phyloP scores from a whole-genome alignment of 441 rosid species.

The Eugenia klotzschiana region DNA sequence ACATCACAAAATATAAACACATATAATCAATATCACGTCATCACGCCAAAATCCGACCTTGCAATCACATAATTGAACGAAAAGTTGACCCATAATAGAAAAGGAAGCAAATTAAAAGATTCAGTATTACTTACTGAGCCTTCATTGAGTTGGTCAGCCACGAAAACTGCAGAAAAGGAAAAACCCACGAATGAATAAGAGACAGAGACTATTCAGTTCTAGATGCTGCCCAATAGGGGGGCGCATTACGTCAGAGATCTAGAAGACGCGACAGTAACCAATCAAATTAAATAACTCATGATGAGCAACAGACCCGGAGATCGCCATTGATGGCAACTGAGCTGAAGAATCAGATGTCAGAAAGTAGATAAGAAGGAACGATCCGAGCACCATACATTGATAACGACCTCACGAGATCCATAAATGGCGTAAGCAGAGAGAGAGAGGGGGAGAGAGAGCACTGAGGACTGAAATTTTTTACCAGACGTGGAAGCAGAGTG shows the following conservation, averaged over 20 bases:
- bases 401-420: background rate
- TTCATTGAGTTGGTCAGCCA: background rate
- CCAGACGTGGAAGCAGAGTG: slow-evolving; percentile 35
- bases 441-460: background rate
- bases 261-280: background rate
- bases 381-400: background rate
- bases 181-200: background rate
- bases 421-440: background rate
- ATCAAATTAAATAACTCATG: background rate
- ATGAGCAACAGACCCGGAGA: background rate
- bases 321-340: background rate
- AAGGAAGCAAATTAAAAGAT: background rate
- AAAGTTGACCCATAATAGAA: background rate
- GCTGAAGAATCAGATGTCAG: background rate
- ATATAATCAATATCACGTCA: background rate
- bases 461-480: background rate
- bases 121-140: background rate
- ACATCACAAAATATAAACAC: background rate
- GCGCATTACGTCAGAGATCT: background rate
- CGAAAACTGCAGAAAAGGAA: slow-evolving; percentile 2
- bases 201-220: background rate
- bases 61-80: background rate
- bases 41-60: background rate
- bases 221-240: background rate
- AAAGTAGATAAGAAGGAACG: background rate